phyloP scores from a whole-genome alignment of 176 grass and related monocot species.

The Olyra latifolia region DNA sequence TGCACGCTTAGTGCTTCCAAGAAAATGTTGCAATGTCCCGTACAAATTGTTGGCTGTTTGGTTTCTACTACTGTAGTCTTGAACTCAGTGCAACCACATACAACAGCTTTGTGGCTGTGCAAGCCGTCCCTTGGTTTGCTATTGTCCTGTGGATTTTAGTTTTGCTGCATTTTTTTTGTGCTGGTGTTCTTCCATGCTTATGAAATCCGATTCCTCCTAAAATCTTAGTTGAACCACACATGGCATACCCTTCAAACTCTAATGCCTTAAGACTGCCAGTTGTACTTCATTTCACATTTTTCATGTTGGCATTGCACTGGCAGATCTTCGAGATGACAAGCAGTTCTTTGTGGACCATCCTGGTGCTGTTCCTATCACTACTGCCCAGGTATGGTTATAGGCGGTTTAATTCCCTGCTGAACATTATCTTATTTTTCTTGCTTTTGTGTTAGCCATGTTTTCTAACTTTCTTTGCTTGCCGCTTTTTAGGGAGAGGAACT shows the following conservation, averaged over 20 bases:
- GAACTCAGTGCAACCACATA: neutral
- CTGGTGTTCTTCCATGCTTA: neutral
- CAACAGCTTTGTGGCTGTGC: neutral
- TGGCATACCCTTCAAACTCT: neutral
- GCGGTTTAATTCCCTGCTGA: neutral
- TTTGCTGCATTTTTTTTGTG: neutral
- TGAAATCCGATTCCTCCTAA: neutral
- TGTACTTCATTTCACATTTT: slow-evolving; percentile 9
- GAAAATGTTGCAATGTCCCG: neutral
- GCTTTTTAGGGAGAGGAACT: slow-evolving; percentile 67
- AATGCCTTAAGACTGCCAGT: neutral
- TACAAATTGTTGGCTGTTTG: neutral
- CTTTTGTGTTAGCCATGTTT: neutral
- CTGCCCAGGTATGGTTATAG: slow-evolving; percentile 56
- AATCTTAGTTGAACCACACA: neutral
- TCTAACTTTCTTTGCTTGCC: slow-evolving; percentile 12
- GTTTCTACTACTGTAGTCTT: neutral
- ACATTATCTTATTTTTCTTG: neutral
- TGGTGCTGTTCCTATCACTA: slow-evolving; percentile 74
- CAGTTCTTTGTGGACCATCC: slow-evolving; percentile 78
- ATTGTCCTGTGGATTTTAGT: neutral
- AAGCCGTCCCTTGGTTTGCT: neutral
- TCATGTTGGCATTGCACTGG: slow-evolving; percentile 28
- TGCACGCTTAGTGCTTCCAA: neutral
- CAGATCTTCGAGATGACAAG: slow-evolving; percentile 80